Evolutionary conservation across 139 green algal genomes (phyloP), one percentile per base, ranked within the genome.

Genomic region (Coccomyxa sp.): DNA sequence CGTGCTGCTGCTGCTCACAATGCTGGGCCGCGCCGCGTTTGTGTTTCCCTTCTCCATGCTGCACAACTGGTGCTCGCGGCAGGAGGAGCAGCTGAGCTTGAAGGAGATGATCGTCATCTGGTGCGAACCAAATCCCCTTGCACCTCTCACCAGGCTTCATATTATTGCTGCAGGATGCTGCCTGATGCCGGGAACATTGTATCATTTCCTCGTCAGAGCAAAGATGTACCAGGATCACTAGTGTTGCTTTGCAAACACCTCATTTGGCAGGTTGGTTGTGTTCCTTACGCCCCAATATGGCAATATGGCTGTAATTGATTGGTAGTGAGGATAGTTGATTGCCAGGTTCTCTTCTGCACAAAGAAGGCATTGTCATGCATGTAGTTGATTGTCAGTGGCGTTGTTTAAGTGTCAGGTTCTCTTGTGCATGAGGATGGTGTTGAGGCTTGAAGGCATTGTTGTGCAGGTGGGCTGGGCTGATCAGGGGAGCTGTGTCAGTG

Each of bases 401-500:
- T 11, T 11, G 3, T 3, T 18, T 71, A 9, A 1, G 10, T 71
- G 21, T 71, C 63, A 71, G 1, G 63, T 71, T 21, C 18, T 71
- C 63, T 71, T 25, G 4, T 71, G 21, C 63, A 71, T 25, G 21
- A 1, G 10, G 21, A 71, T 1, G 63, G 63, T 25, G 1, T 51
- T 51, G 7, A 51, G 3, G 38, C 3, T 51, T 51, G n/a, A 51
- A 51, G 38, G 38, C 38, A 51, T 51, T 51, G 38, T 51, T 71
- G 7, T 32, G 23, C 87, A 92, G 89, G 91, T 95, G 91, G 91
- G 88, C 90, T 4, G 92, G 93, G 13, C 81, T 95, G 13, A 94
- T 96, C 87, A 85, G 92, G 3, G 93, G 94, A 9, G 93, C 94
- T 0, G 93, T 97, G 57, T 92, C 88, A 30, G 92, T 96, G 27